Conservation (phyloP, 331 rosid species). For the Ulmus americana region DNA sequence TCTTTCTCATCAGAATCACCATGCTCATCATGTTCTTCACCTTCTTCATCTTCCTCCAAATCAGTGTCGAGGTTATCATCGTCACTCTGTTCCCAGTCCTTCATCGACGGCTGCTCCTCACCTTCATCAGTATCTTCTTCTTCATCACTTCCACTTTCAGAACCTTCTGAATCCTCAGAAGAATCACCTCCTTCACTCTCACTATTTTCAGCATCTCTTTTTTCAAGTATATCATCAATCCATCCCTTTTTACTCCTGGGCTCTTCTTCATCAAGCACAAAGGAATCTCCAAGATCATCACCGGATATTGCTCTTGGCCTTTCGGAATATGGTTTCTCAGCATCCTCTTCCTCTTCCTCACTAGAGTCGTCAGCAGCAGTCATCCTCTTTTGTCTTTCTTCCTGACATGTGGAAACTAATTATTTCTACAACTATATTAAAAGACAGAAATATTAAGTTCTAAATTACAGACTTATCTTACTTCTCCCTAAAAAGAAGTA, state of each 20-base stretch:
- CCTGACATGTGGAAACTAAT: conserved; percentile 36
- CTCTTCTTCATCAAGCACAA: conserved; percentile 54
- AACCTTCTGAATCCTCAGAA: conserved; percentile 47
- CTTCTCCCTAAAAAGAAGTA: neutral
- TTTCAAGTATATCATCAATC: conserved; percentile 70
- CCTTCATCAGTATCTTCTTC: conserved; percentile 40
- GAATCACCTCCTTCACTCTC: conserved; percentile 52
- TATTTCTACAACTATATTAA: neutral
- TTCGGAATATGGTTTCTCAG: conserved; percentile 41
- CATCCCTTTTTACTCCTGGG: conserved; percentile 57
- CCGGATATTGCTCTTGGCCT: conserved; percentile 65
- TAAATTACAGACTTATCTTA: neutral
- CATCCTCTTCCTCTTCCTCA: conserved; percentile 67
- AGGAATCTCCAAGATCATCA: conserved; percentile 93
- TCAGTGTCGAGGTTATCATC: conserved; percentile 53
- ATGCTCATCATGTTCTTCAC: conserved; percentile 21
- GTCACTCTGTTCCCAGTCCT: conserved; percentile 95
- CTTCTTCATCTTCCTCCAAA: conserved; percentile 37
- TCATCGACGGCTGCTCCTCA: conserved; percentile 40
- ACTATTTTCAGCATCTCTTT: conserved; percentile 46
- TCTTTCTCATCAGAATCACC: conserved; percentile 26
- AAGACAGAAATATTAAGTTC: neutral
- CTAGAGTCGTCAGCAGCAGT: conserved; percentile 55
- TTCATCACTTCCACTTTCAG: conserved; percentile 47
- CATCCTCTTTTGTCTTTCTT: conserved; percentile 86